A percentile compares a stretch with the other conserved stretches of the same genome.
Evolutionary conservation across 169 alveolate genomes (phyloP).

Genomic region (Eimeria acervulina): DNA sequence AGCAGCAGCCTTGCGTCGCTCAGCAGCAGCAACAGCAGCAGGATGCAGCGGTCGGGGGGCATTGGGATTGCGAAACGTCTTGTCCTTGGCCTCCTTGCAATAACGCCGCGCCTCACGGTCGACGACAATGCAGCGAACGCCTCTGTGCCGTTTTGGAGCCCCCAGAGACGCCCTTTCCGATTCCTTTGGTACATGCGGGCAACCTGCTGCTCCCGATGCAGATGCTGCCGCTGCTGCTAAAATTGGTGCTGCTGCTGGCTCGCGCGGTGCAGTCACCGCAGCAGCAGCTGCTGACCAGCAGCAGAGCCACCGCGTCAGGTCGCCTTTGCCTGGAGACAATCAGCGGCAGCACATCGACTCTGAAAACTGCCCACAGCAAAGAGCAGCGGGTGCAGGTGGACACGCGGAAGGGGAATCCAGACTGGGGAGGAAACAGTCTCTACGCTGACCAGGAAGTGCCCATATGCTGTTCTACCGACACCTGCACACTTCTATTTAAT

Average conservation of each 20-base stretch:
- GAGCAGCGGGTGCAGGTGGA: no score
- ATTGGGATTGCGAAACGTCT: constrained; percentile 70
- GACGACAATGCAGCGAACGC: constrained; percentile 73
- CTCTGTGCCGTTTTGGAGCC: constrained; percentile 2
- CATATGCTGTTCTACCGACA: background rate
- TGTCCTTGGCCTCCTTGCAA: constrained; percentile 78
- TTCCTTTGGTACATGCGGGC: background rate
- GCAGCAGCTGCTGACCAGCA: constrained; percentile 76
- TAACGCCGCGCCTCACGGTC: constrained; percentile 83
- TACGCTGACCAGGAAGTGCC: background rate
- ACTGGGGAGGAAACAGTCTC: no score
- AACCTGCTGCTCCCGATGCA: background rate
- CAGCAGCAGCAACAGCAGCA: constrained; percentile 57
- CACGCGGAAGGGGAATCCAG: background rate
- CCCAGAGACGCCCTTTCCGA: background rate
- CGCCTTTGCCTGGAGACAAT: constrained; percentile 75
- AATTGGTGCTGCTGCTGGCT: constrained; percentile 21
- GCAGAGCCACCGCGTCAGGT: constrained; percentile 82
- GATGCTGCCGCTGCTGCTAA: background rate
- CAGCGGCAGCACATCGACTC: background rate
- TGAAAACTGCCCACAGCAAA: background rate
- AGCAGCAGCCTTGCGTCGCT: constrained; percentile 20
- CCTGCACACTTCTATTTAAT: no score
- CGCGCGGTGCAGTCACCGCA: constrained; percentile 21
- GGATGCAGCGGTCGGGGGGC: constrained; percentile 37